Evolutionary conservation across 2,329 filamentous ascomycete species (phyloP).

Genomic region (Didymella lethalis): DNA sequence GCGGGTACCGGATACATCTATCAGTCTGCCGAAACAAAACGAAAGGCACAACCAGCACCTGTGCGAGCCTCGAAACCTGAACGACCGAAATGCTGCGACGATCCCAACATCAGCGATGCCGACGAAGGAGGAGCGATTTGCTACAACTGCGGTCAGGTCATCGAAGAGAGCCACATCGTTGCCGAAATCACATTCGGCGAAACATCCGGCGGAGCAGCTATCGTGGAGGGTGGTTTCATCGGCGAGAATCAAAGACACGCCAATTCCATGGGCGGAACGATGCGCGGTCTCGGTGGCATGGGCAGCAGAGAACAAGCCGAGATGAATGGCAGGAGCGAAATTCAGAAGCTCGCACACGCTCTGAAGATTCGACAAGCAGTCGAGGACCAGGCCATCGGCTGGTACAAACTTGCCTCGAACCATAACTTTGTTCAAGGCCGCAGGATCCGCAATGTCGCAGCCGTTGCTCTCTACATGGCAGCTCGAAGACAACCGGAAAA

Average conservation of each 20-base stretch:
- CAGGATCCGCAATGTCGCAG: slow-evolving; percentile 81
- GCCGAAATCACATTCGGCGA: slow-evolving; percentile 93
- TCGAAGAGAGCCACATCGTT: slow-evolving; percentile 88
- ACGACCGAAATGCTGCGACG: slow-evolving; percentile 40
- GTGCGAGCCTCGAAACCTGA: slow-evolving; percentile 26
- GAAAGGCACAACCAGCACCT: slow-evolving; percentile 29
- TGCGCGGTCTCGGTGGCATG: slow-evolving; percentile 58
- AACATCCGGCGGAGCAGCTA: slow-evolving; percentile 80
- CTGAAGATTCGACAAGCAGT: slow-evolving; percentile 50
- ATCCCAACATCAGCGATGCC: slow-evolving; percentile 33
- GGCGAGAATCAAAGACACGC: slow-evolving; percentile 84
- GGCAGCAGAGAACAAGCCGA: slow-evolving; percentile 69
- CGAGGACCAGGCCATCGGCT: slow-evolving; percentile 50
- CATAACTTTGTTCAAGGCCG: slow-evolving; percentile 72
- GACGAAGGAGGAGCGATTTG: slow-evolving; percentile 58
- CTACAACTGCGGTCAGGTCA: slow-evolving; percentile 82
- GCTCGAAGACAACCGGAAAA: slow-evolving; percentile 82
- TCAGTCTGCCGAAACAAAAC: slow-evolving; percentile 32
- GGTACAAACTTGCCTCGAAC: slow-evolving; percentile 63
- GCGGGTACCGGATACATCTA: slow-evolving; percentile 26
- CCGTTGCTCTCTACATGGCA: slow-evolving; percentile 89
- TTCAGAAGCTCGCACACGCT: slow-evolving; percentile 50
- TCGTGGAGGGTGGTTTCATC: slow-evolving; percentile 90
- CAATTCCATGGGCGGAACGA: slow-evolving; percentile 62
- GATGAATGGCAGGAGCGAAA: slow-evolving; percentile 60